Percentiles rank a stretch among this genome's conserved stretches.
Evolutionary conservation across 768 basidiomycete species (phyloP).

Genomic region (Obba rivulosa): DNA sequence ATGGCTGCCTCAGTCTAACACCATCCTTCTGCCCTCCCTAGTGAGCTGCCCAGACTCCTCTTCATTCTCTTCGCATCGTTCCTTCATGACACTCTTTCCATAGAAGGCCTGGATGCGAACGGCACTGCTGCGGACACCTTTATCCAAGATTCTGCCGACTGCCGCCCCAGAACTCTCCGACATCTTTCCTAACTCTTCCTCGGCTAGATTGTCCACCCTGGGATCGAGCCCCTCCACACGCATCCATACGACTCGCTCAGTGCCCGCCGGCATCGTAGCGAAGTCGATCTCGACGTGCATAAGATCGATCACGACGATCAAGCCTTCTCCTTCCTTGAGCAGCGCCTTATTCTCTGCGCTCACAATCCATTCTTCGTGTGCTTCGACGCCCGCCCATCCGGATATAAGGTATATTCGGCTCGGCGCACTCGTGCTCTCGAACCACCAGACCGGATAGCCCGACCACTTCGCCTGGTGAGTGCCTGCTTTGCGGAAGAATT

Average conservation of each 20-base stretch:
- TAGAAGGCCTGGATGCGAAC: too few species aligned
- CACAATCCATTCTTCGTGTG: conserved; percentile 38
- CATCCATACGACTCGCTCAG: conserved; percentile 9
- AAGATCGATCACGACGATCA: conserved; percentile 30
- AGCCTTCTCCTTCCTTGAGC: conserved; percentile 23
- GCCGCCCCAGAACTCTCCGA: too few species aligned
- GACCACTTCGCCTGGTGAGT: conserved; percentile 36
- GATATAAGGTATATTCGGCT: conserved; percentile 33
- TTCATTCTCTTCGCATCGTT: too few species aligned
- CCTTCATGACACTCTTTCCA: too few species aligned
- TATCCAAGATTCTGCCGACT: too few species aligned
- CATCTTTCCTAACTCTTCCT: background rate
- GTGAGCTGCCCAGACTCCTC: too few species aligned
- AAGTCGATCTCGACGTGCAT: conserved; percentile 38
- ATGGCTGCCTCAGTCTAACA: too few species aligned
- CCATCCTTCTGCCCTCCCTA: too few species aligned
- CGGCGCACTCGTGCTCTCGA: conserved; percentile 21
- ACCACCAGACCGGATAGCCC: conserved; percentile 37
- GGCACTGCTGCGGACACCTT: too few species aligned
- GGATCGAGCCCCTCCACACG: background rate
- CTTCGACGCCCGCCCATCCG: conserved; percentile 37
- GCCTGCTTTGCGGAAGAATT: conserved; percentile 27
- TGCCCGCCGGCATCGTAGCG: conserved; percentile 19
- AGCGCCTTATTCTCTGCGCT: conserved; percentile 36
- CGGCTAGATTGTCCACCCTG: background rate